phyloP scores from a whole-genome alignment of 495 filamentous ascomycete species.

The Lophium mytilinum region DNA sequence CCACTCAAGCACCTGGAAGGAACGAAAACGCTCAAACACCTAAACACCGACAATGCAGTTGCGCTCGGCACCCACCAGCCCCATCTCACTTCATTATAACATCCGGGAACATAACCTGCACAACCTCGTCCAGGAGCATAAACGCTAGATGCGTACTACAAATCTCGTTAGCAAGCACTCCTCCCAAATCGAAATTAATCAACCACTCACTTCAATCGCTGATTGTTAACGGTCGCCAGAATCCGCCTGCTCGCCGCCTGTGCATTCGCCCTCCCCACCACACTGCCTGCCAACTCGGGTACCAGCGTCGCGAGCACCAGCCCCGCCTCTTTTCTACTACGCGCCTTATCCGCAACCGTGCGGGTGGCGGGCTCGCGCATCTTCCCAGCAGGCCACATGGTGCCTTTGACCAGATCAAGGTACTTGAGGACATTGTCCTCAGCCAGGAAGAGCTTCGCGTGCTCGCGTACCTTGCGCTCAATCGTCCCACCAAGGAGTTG shows the following conservation, averaged over 20 bases:
- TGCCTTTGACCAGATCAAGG: slow-evolving; percentile 57
- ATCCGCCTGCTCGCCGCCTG: slow-evolving; percentile 32
- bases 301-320: slow-evolving; percentile 37
- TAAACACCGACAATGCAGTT: too few relatives aligned
- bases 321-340: slow-evolving; percentile 41
- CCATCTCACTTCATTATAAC: background rate
- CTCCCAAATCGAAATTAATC: too few relatives aligned
- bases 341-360: slow-evolving; percentile 42
- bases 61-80: too few relatives aligned
- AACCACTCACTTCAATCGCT: slow-evolving; percentile 34
- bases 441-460: slow-evolving; percentile 55
- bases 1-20: too few relatives aligned
- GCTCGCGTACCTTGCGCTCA: slow-evolving; percentile 86
- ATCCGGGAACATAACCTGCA: slow-evolving; percentile 27
- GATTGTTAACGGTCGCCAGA: slow-evolving; percentile 35
- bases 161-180: background rate
- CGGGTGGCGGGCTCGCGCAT: slow-evolving; percentile 26
- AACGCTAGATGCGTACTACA: slow-evolving; percentile 29
- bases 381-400: slow-evolving; percentile 68
- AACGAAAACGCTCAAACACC: too few relatives aligned
- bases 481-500: slow-evolving; percentile 76
- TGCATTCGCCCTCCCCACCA: slow-evolving; percentile 37
- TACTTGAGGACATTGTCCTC: slow-evolving; percentile 76
- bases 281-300: slow-evolving; percentile 43
- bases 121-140: slow-evolving; percentile 30